phyloP scores from a whole-genome alignment of 495 filamentous ascomycete species.

The Apodospora peruviana region DNA sequence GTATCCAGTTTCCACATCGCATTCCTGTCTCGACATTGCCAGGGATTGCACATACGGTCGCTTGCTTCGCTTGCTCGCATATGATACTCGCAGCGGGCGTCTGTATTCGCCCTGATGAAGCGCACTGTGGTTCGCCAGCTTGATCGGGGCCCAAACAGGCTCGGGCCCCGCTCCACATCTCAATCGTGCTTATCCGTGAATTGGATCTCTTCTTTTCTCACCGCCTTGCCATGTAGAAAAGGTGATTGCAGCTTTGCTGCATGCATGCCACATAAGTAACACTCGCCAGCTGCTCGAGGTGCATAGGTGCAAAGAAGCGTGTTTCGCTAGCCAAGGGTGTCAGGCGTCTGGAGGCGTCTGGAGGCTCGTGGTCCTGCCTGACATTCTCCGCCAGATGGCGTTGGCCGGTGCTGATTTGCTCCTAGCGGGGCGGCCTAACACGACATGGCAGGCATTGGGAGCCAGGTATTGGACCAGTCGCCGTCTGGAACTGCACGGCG shows the following conservation, averaged over 20 bases:
- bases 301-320: slow-evolving; percentile 9
- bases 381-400: too few relatives aligned
- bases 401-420: too few relatives aligned
- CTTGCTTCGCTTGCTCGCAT: not conserved
- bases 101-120: not conserved
- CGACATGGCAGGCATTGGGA: too few relatives aligned
- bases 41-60: too few relatives aligned
- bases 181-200: not conserved
- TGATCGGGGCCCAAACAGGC: not conserved
- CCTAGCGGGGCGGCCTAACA: too few relatives aligned
- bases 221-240: slow-evolving; percentile 7
- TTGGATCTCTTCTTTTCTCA: not conserved
- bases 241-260: slow-evolving; percentile 10
- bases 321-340: slow-evolving; percentile 2
- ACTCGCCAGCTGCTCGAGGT: not conserved
- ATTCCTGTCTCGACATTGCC: too few relatives aligned
- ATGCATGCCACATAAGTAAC: slow-evolving; percentile 10
- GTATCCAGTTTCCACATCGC: too few relatives aligned
- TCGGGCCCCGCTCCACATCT: not conserved
- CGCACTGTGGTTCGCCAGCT: not conserved
- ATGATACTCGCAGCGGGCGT: not conserved
- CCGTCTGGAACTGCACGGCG: too few relatives aligned
- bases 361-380: slow-evolving; percentile 13
- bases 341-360: not conserved
- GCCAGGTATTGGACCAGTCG: too few relatives aligned